These are phyloP conservation scores for Kalmusia sp. DNA, from an alignment of 2,329 filamentous ascomycete species.

Conservation along the genomic window DNA sequence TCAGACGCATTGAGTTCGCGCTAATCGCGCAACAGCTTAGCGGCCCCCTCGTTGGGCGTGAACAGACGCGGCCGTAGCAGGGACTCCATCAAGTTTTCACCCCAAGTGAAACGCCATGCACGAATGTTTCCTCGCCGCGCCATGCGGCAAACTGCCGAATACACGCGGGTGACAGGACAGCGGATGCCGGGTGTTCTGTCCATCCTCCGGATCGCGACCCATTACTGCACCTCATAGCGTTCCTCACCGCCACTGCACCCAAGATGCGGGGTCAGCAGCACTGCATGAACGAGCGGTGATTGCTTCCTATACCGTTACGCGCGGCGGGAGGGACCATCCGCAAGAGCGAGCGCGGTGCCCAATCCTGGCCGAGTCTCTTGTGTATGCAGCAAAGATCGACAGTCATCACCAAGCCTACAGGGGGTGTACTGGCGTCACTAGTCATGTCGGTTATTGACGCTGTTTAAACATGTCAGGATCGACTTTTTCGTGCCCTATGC, in stretches of 20 bases:
- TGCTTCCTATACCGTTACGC: neutral
- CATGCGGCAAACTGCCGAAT: neutral
- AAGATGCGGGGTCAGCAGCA: neutral
- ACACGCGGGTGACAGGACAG: no score
- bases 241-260: neutral
- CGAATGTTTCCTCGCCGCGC: neutral
- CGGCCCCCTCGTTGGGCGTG: neutral
- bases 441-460: neutral
- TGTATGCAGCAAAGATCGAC: slow-evolving; percentile 12
- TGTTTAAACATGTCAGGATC: slow-evolving; percentile 4
- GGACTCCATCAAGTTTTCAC: neutral
- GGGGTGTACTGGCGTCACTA: slow-evolving; percentile 2
- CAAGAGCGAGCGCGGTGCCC: neutral
- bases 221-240: neutral
- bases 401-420: neutral
- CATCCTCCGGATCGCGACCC: no score
- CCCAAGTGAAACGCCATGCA: slow-evolving; percentile 6
- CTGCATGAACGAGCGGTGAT: neutral
- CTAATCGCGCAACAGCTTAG: neutral
- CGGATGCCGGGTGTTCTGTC: no score
- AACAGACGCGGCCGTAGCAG: neutral
- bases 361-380: neutral
- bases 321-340: neutral
- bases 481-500: neutral
- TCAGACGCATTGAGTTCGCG: neutral